Conservation (phyloP, 2,329 filamentous ascomycete species). For the Rutstroemia sp. region DNA sequence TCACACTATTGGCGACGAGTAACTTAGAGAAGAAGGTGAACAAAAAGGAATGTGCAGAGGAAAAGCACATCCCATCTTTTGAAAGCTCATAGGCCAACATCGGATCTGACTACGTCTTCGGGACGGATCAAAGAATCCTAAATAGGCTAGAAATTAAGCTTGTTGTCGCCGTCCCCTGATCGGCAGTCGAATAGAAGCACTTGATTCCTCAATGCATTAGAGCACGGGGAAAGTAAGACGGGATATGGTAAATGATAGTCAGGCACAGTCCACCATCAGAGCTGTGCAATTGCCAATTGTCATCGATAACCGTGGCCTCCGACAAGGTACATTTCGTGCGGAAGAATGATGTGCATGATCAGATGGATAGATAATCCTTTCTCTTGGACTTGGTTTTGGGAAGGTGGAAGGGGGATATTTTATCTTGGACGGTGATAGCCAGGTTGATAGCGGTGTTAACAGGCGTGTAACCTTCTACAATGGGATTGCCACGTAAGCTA, state of each 20-base stretch:
- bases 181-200: slow-evolving; percentile 5
- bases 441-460: neutral
- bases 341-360: neutral
- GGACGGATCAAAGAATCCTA: neutral
- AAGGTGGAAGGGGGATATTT: neutral
- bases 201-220: neutral
- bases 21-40: slow-evolving; percentile 6
- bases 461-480: neutral
- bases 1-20: neutral
- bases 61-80: neutral
- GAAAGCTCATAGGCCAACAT: slow-evolving; percentile 5
- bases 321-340: neutral
- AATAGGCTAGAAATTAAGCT: neutral
- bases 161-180: slow-evolving; percentile 1
- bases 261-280: neutral
- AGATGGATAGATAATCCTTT: neutral
- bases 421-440: neutral
- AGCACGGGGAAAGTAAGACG: neutral
- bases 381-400: neutral
- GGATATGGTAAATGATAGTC: slow-evolving; percentile 1
- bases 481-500: neutral
- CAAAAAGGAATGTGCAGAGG: neutral
- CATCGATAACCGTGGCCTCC: neutral
- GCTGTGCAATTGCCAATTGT: neutral
- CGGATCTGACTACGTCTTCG: neutral